These are phyloP conservation scores for Aeschynomene evenia DNA, from an alignment of 306 rosid genomes.

Conservation along the genomic window DNA sequence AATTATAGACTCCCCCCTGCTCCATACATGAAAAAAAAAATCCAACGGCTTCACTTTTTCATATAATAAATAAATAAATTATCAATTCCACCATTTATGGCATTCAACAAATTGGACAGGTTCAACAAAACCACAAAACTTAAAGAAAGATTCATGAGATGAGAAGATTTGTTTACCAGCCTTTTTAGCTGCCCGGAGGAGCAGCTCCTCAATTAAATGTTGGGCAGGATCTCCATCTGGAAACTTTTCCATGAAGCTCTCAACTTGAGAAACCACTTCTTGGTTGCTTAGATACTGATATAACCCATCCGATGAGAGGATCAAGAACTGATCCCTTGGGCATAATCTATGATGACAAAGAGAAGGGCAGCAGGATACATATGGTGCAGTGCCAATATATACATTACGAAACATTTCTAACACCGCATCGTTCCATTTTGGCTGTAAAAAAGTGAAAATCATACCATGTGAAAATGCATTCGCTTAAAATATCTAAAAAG, in stretches of 20 bases:
- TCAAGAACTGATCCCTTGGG: conserved; percentile 77
- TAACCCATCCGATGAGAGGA: conserved; percentile 83
- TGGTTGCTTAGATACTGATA: conserved; percentile 84
- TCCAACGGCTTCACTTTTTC: too few relatives aligned
- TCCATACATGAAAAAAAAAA: neutral
- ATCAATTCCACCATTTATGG: neutral
- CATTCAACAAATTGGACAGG: conserved; percentile 1
- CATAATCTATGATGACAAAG: conserved; percentile 73
- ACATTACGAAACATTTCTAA: conserved; percentile 86
- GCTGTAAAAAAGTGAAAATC: conserved; percentile 55
- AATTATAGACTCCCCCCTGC: neutral
- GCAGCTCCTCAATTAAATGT: conserved; percentile 92
- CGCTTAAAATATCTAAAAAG: neutral
- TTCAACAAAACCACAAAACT: neutral
- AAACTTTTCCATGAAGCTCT: conserved; percentile 83
- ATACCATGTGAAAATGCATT: conserved; percentile 7
- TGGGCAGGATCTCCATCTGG: conserved; percentile 97
- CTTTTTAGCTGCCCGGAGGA: conserved; percentile 83
- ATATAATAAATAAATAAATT: neutral
- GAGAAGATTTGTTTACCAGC: conserved; percentile 52
- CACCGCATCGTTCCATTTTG: conserved; percentile 71
- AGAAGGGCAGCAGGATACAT: conserved; percentile 79
- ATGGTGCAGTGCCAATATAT: conserved; percentile 79
- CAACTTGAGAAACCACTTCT: conserved; percentile 85
- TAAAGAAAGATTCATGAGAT: neutral